Percentiles rank a stretch among this genome's conserved stretches.
phyloP scores from a whole-genome alignment of 306 rosid species.

The Cercis canadensis region DNA sequence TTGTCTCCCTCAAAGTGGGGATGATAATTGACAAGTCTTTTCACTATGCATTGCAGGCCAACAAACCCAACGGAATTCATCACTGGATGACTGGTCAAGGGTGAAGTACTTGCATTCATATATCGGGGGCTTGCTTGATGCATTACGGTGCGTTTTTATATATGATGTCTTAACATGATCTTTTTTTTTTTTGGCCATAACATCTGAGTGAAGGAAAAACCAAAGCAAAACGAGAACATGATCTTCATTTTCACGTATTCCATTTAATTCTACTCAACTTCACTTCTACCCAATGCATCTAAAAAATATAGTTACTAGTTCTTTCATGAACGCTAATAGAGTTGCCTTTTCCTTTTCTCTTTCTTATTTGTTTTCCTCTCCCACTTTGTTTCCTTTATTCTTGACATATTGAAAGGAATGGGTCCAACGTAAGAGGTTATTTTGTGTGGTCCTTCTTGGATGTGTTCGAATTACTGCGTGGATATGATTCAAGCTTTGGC shows the following conservation, averaged over 20 bases:
- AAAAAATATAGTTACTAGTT: neutral
- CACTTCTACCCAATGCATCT: neutral
- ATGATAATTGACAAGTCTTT: neutral
- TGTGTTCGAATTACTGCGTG: constrained; percentile 19
- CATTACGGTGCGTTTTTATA: too few species aligned
- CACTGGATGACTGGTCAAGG: constrained; percentile 56
- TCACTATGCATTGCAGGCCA: constrained; percentile 47
- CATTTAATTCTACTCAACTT: neutral
- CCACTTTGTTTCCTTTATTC: neutral
- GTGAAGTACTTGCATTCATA: constrained; percentile 50
- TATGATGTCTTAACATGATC: too few species aligned
- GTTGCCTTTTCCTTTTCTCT: neutral
- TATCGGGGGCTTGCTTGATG: constrained; percentile 39
- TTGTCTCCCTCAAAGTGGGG: neutral
- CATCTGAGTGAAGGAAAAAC: too few species aligned
- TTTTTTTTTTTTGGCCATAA: too few species aligned
- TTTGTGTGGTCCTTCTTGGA: constrained; percentile 40
- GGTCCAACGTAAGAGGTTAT: constrained; percentile 34
- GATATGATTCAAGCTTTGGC: constrained; percentile 28
- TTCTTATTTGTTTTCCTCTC: too few species aligned
- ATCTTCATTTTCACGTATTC: neutral
- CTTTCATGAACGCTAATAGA: neutral
- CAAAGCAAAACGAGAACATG: too few species aligned
- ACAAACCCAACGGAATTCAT: constrained; percentile 43
- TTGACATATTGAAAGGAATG: constrained; percentile 23